These are phyloP conservation scores for Lactifluus subvellereus DNA, from an alignment of 768 basidiomycete genomes.

Conservation along the genomic window DNA sequence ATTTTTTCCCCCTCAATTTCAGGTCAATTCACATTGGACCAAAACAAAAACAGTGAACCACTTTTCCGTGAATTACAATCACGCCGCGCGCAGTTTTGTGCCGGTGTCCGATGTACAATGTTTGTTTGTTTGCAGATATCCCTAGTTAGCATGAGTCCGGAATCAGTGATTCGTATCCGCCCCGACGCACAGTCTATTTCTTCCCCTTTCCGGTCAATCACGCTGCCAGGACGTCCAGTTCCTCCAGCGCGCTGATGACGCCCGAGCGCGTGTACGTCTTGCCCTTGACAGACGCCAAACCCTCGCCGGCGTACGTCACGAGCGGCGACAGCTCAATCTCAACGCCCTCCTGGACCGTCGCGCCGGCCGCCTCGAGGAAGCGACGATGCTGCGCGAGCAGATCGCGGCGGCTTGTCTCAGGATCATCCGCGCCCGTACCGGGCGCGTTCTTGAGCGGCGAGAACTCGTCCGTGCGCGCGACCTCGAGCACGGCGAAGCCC, in stretches of 20 bases:
- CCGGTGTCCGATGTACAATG: not conserved
- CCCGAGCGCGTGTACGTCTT: constrained; percentile 75
- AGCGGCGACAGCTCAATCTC: constrained; percentile 90
- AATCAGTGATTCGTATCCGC: not conserved
- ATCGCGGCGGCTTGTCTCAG: constrained; percentile 85
- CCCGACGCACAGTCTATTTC: not conserved
- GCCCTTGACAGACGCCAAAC: constrained; percentile 71
- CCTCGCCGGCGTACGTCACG: constrained; percentile 90
- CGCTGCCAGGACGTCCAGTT: constrained; percentile 61
- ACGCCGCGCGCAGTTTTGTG: not conserved
- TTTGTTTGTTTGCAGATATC: not conserved
- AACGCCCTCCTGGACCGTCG: constrained; percentile 58
- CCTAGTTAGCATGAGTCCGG: not conserved
- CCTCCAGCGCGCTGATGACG: constrained; percentile 55
- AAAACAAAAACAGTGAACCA: not conserved
- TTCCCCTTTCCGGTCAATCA: constrained; percentile 6
- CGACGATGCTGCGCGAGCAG: constrained; percentile 81
- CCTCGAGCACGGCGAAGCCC: constrained; percentile 82
- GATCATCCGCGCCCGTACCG: constrained; percentile 83
- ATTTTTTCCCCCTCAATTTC: not conserved
- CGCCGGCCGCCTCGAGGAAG: constrained; percentile 79
- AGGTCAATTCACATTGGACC: not conserved
- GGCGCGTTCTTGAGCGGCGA: constrained; percentile 97
- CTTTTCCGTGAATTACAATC: not conserved
- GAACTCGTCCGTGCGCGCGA: constrained; percentile 84